Conservation (phyloP, 345 rosid genomes). For the Pseudoturritis turrita region DNA sequence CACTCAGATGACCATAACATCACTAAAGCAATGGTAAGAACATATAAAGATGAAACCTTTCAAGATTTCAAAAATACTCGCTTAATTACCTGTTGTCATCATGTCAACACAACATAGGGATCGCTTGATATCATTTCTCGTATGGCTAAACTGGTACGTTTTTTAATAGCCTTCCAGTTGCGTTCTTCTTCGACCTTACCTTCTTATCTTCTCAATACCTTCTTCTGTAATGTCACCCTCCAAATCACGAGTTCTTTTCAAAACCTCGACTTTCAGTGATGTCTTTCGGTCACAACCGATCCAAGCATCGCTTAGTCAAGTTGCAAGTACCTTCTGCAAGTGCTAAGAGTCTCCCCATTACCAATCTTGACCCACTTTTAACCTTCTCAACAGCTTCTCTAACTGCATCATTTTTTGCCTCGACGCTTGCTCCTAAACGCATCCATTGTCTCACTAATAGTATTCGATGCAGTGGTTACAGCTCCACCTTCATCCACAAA, state of each 20-base stretch:
- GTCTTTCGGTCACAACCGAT: conserved; percentile 78
- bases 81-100: conserved; percentile 72
- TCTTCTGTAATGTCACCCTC: conserved; percentile 70
- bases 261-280: conserved; percentile 62
- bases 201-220: conserved; percentile 60
- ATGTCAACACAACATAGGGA: conserved; percentile 76
- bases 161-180: conserved; percentile 63
- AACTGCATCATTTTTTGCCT: conserved; percentile 55
- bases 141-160: conserved; percentile 72
- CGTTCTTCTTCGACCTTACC: conserved; percentile 82
- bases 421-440: conserved; percentile 69
- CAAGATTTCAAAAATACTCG: not conserved
- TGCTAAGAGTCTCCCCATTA: conserved; percentile 86
- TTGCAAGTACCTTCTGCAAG: conserved; percentile 75
- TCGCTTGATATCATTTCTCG: conserved; percentile 97
- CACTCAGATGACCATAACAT: not conserved
- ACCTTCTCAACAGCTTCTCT: conserved; percentile 75
- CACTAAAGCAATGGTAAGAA: no score
- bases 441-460: conserved; percentile 43
- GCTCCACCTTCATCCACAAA: conserved; percentile 95
- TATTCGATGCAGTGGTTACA: conserved; percentile 66
- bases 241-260: conserved; percentile 64
- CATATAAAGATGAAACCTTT: not conserved
- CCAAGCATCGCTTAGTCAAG: conserved; percentile 89
- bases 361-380: conserved; percentile 72